Percentiles rank a stretch among this genome's conserved stretches.
phyloP scores from a whole-genome alignment of 2,329 filamentous ascomycete genomes.

The Fusarium oligoseptatum region DNA sequence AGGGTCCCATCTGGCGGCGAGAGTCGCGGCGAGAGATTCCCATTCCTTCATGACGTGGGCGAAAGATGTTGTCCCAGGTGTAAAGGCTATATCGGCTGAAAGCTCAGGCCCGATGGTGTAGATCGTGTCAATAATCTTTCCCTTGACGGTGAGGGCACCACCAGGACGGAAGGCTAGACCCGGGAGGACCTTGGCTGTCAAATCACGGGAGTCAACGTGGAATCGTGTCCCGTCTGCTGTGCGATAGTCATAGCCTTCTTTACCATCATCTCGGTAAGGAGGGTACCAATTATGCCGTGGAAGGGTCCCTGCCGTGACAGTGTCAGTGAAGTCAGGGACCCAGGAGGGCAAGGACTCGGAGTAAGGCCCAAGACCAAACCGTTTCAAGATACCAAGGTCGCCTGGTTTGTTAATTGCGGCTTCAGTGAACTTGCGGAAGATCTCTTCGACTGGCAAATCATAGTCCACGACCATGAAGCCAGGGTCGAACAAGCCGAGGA shows the following conservation, averaged over 20 bases:
- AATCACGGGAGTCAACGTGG: neutral
- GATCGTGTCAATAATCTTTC: constrained; percentile 14
- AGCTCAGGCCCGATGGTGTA: constrained; percentile 1
- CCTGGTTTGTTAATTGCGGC: neutral
- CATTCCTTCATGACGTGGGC: neutral
- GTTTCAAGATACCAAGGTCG: neutral
- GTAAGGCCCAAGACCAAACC: neutral
- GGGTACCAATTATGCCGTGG: neutral
- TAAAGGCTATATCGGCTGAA: neutral
- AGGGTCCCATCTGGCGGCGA: neutral
- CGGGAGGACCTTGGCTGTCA: neutral
- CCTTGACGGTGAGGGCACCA: neutral
- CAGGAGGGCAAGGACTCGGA: constrained; percentile 8
- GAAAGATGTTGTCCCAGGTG: constrained; percentile 1
- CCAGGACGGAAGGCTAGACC: neutral
- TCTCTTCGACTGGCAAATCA: neutral
- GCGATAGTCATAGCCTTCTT: neutral
- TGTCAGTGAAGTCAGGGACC: constrained; percentile 18
- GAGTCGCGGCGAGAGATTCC: neutral
- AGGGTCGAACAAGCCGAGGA: constrained; percentile 18
- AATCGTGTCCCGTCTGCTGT: neutral
- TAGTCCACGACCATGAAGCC: constrained; percentile 11
- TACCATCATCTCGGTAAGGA: neutral
- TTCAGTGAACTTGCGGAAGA: constrained; percentile 19
- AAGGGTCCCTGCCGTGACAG: neutral